These are phyloP conservation scores for Centrapalus pauciflorus DNA, from an alignment of 129 eudicot species.

Conservation along the genomic window DNA sequence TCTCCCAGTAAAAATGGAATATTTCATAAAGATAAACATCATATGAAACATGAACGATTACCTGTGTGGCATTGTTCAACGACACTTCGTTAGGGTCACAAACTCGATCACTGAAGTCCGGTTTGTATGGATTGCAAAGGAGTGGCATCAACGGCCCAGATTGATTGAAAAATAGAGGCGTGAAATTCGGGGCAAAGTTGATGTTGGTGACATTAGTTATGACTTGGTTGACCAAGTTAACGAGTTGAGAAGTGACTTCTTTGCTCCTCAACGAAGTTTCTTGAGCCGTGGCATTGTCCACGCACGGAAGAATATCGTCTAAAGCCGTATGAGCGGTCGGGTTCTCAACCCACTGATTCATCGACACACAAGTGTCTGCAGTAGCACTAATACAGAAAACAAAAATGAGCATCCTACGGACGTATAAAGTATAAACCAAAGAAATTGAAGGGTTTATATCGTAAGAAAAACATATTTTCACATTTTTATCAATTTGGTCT, in stretches of 20 bases:
- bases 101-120: conserved; percentile 49
- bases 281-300: conserved; percentile 82
- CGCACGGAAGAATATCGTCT: conserved; percentile 92
- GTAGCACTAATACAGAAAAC: conserved; percentile 53
- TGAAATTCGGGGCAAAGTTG: conserved; percentile 58
- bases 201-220: conserved; percentile 66
- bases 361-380: conserved; percentile 82
- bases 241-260: conserved; percentile 86
- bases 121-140: conserved; percentile 75
- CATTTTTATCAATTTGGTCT: too few species aligned
- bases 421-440: too few species aligned
- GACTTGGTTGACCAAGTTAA: conserved; percentile 63
- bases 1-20: not conserved
- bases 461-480: too few species aligned
- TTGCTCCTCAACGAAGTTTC: conserved; percentile 69
- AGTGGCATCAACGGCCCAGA: conserved; percentile 79
- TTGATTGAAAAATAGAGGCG: conserved; percentile 76
- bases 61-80: conserved; percentile 85
- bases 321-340: conserved; percentile 94
- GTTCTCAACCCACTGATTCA: conserved; percentile 81
- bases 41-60: conserved; percentile 16
- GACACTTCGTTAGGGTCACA: conserved; percentile 70
- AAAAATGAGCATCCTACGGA: not conserved
- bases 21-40: not conserved
- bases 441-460: too few species aligned